phyloP scores from a whole-genome alignment of 129 eudicot species.

The Scalesia atractyloides region DNA sequence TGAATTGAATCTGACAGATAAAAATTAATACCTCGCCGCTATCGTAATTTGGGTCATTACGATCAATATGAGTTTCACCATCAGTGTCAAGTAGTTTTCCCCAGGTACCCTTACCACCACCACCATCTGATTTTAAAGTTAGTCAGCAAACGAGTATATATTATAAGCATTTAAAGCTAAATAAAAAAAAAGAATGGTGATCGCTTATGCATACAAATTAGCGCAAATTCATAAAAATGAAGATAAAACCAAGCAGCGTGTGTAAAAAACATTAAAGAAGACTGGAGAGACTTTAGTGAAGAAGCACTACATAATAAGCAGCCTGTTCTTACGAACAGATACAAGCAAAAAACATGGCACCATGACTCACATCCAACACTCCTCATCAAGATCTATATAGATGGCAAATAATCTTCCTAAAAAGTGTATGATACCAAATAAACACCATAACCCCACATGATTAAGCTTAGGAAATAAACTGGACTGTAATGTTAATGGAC shows the following conservation, averaged over 20 bases:
- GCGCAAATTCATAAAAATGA: background rate
- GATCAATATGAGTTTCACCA: slow-evolving; percentile 66
- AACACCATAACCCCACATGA: background rate
- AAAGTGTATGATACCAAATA: background rate
- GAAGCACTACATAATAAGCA: background rate
- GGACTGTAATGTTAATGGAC: background rate
- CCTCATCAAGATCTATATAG: background rate
- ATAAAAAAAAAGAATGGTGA: background rate
- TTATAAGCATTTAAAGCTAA: slow-evolving; percentile 15
- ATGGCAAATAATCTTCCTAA: background rate
- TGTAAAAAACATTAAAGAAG: background rate
- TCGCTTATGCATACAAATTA: background rate
- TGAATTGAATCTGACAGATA: background rate
- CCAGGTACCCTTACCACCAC: slow-evolving; percentile 99
- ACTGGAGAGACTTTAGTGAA: background rate
- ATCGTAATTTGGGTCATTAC: slow-evolving; percentile 94
- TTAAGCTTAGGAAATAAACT: background rate
- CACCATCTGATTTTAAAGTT: slow-evolving; percentile 71
- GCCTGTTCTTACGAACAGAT: background rate
- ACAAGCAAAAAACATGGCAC: background rate
- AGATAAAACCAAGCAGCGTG: background rate
- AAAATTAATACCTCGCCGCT: slow-evolving; percentile 78
- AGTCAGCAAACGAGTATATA: slow-evolving; percentile 5
- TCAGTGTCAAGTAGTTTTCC: slow-evolving; percentile 90
- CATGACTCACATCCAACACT: background rate